Conservation (phyloP, 768 basidiomycete species). For the Boletellus ananas region DNA sequence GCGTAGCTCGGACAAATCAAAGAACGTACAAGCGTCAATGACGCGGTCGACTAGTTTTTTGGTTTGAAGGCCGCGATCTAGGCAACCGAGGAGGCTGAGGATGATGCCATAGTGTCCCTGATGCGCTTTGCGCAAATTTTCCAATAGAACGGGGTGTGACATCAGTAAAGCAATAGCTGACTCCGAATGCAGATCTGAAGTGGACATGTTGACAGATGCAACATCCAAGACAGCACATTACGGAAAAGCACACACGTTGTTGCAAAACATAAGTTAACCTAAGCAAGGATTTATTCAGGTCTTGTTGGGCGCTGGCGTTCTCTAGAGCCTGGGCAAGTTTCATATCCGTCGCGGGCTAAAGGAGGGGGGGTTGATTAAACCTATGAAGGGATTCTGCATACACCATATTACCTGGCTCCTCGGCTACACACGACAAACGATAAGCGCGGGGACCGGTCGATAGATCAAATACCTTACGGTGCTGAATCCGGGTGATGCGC, state of each 20-base stretch:
- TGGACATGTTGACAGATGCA: background rate
- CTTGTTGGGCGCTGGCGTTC: conserved; percentile 76
- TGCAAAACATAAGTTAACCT: conserved; percentile 81
- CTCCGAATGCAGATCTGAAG: conserved; percentile 65
- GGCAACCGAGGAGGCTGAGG: conserved; percentile 85
- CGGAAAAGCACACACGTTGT: conserved; percentile 46
- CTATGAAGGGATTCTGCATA: background rate
- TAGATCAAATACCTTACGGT: conserved; percentile 39
- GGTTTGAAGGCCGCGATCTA: conserved; percentile 81
- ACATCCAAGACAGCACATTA: background rate
- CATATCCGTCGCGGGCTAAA: conserved; percentile 46
- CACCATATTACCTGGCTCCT: conserved; percentile 27
- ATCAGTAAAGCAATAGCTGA: conserved; percentile 84
- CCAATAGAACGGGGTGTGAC: conserved; percentile 72
- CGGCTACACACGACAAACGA: conserved; percentile 15
- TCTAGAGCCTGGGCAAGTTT: conserved; percentile 64
- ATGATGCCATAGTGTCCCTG: conserved; percentile 91
- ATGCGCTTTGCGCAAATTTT: conserved; percentile 85
- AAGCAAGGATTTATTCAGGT: conserved; percentile 68
- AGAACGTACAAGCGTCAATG: conserved; percentile 63
- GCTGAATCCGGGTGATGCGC: conserved; percentile 37
- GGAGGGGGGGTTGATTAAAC: conserved; percentile 7
- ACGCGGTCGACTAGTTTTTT: conserved; percentile 89
- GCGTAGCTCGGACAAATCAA: background rate
- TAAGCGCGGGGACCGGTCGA: background rate